phyloP scores from a whole-genome alignment of 2,329 filamentous ascomycete species.

The Chaetomium sp. region DNA sequence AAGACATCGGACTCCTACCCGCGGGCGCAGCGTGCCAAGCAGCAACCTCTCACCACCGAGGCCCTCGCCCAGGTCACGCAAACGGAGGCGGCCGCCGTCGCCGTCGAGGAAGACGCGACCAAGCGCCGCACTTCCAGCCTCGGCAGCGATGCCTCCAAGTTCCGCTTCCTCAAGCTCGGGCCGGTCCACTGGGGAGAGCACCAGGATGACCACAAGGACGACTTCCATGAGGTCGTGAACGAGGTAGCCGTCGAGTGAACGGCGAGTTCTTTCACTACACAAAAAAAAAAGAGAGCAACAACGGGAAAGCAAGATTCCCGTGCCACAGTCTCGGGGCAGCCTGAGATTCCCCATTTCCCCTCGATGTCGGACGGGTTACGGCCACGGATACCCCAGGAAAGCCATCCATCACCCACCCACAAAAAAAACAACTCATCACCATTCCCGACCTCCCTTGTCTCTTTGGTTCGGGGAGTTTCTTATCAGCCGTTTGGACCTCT shows the following conservation, averaged over 20 bases:
- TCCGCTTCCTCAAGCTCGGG: slow-evolving; percentile 56
- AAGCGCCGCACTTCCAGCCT: slow-evolving; percentile 49
- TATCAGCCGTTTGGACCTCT: too few species aligned
- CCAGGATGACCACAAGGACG: slow-evolving; percentile 48
- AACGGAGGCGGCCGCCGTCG: slow-evolving; percentile 13
- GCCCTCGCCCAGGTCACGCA: slow-evolving; percentile 17
- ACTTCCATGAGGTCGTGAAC: slow-evolving; percentile 46
- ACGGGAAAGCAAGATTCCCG: too few species aligned
- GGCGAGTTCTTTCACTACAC: too few species aligned
- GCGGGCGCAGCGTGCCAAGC: slow-evolving; percentile 31
- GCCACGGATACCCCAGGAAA: too few species aligned
- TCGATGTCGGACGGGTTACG: too few species aligned
- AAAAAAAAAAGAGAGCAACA: too few species aligned
- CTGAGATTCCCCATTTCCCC: too few species aligned
- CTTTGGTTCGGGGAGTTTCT: too few species aligned
- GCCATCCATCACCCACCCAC: too few species aligned
- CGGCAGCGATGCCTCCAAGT: slow-evolving; percentile 40
- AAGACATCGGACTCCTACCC: slow-evolving; percentile 52
- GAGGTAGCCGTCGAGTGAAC: slow-evolving; percentile 27
- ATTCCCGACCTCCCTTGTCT: too few species aligned
- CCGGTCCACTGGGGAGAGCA: slow-evolving; percentile 60
- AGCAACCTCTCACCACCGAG: slow-evolving; percentile 28
- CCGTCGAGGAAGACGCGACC: slow-evolving; percentile 11
- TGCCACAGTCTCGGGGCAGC: too few species aligned
- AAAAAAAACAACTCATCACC: too few species aligned